Evolutionary conservation across 1,139 yeast genomes (phyloP).

Genomic region (Yamadazyma atlantica): DNA sequence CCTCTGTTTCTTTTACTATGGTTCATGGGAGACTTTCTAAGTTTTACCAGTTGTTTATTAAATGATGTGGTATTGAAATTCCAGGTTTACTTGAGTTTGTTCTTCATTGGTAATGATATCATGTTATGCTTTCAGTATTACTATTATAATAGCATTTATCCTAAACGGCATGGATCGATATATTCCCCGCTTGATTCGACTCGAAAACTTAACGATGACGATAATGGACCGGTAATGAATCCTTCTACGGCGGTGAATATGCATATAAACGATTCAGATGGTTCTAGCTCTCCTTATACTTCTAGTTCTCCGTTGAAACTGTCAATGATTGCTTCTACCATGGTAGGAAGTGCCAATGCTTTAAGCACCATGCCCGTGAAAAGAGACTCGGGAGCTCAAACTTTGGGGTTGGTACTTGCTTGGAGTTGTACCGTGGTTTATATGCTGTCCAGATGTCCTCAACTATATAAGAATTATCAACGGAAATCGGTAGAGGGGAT

Average conservation of each 20-base stretch:
- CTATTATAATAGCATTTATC: conserved; percentile 56
- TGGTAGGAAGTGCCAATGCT: conserved; percentile 26
- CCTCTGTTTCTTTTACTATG: conserved; percentile 73
- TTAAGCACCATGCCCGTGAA: conserved; percentile 7
- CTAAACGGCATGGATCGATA: conserved; percentile 14
- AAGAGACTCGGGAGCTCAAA: conserved; percentile 8
- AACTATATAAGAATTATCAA: conserved; percentile 68
- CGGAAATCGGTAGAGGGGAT: conserved; percentile 84
- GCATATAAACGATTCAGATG: conserved; percentile 12
- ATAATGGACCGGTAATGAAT: background rate
- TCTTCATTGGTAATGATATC: conserved; percentile 72
- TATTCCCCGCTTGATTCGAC: conserved; percentile 7
- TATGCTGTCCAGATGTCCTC: conserved; percentile 82
- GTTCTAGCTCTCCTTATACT: conserved; percentile 19
- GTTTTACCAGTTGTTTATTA: conserved; percentile 75
- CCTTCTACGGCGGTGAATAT: conserved; percentile 5
- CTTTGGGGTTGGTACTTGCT: conserved; percentile 60
- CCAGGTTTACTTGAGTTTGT: conserved; percentile 72
- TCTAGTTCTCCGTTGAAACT: conserved; percentile 3
- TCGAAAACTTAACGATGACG: conserved; percentile 6
- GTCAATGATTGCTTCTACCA: conserved; percentile 19
- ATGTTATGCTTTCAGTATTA: conserved; percentile 74
- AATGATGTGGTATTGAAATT: conserved; percentile 72
- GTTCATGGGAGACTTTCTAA: conserved; percentile 83
- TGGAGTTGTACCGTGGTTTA: conserved; percentile 83